These are phyloP conservation scores for Cystobasidium ongulense DNA, from an alignment of 768 basidiomycete genomes.

Conservation along the genomic window DNA sequence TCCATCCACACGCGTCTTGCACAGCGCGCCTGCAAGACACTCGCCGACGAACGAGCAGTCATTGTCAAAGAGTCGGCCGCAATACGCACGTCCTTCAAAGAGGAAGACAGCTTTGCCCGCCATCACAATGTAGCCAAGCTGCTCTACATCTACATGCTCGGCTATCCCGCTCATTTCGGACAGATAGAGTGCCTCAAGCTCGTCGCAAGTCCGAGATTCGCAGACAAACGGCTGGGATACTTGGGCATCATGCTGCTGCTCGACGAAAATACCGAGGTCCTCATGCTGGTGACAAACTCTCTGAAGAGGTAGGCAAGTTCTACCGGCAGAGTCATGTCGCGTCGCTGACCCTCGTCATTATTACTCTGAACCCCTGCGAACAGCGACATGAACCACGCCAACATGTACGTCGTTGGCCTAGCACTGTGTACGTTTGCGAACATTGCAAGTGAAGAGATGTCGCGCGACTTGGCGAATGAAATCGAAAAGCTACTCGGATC, in stretches of 20 bases:
- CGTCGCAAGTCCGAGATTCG: slow-evolving; percentile 67
- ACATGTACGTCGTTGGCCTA: slow-evolving; percentile 96
- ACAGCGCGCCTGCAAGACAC: slow-evolving; percentile 86
- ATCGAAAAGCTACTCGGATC: slow-evolving; percentile 95
- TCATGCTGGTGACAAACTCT: slow-evolving; percentile 95
- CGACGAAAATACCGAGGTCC: slow-evolving; percentile 94
- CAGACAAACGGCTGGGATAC: slow-evolving; percentile 92
- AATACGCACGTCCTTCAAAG: slow-evolving; percentile 90
- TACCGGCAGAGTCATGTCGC: background rate
- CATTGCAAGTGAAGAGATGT: slow-evolving; percentile 99
- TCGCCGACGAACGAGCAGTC: slow-evolving; percentile 93
- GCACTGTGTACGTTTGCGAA: slow-evolving; percentile 97
- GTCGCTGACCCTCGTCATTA: background rate
- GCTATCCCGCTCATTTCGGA: slow-evolving; percentile 96
- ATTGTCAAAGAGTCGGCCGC: slow-evolving; percentile 97
- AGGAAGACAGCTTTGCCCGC: slow-evolving; percentile 65
- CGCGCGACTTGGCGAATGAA: slow-evolving; percentile 92
- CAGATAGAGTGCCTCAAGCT: slow-evolving; percentile 89
- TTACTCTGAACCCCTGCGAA: background rate
- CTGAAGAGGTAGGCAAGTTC: slow-evolving; percentile 73
- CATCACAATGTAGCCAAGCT: slow-evolving; percentile 97
- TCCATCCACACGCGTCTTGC: background rate
- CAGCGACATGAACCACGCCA: slow-evolving; percentile 98
- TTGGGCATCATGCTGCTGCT: slow-evolving; percentile 94
- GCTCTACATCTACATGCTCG: slow-evolving; percentile 97